A percentile compares a stretch with the other conserved stretches of the same genome.
phyloP scores from a whole-genome alignment of 768 basidiomycete species.

The Botryobasidium botryosum region DNA sequence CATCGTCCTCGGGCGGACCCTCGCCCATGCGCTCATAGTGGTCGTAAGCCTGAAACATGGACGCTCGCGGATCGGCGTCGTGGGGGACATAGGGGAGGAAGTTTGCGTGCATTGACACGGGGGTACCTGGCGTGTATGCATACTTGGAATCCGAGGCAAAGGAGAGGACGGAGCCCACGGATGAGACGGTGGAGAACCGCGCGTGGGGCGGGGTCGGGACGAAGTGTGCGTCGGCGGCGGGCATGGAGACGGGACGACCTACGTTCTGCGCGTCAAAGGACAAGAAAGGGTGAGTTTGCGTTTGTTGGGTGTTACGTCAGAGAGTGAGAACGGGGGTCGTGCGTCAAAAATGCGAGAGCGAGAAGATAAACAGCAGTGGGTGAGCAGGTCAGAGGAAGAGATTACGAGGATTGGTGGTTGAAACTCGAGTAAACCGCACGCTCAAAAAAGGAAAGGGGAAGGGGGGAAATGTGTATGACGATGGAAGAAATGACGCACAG shows the following conservation, averaged over 20 bases:
- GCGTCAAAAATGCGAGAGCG: too few species aligned
- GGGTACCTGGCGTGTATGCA: conserved; percentile 1
- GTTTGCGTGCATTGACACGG: neutral
- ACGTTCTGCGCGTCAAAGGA: neutral
- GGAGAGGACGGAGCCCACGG: conserved; percentile 9
- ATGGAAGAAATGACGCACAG: conserved; percentile 5
- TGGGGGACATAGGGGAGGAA: conserved; percentile 9
- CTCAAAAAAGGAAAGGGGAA: neutral
- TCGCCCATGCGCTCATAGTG: neutral
- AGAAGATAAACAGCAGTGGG: too few species aligned
- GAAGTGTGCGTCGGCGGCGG: neutral
- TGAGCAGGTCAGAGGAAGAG: too few species aligned
- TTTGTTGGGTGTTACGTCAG: too few species aligned
- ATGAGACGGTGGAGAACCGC: conserved; percentile 11
- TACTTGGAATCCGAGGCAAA: conserved; percentile 10
- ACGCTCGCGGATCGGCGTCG: neutral
- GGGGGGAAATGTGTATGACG: neutral
- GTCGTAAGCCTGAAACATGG: neutral
- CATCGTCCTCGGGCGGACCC: conserved; percentile 30
- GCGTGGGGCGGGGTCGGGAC: conserved; percentile 3
- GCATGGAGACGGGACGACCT: neutral
- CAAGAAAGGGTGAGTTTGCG: neutral
- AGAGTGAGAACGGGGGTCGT: too few species aligned
- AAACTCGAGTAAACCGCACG: neutral
- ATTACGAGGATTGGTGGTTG: neutral